These are phyloP conservation scores for Cladobotryum mycophilum DNA, from an alignment of 2,329 filamentous ascomycete species.

Conservation along the genomic window DNA sequence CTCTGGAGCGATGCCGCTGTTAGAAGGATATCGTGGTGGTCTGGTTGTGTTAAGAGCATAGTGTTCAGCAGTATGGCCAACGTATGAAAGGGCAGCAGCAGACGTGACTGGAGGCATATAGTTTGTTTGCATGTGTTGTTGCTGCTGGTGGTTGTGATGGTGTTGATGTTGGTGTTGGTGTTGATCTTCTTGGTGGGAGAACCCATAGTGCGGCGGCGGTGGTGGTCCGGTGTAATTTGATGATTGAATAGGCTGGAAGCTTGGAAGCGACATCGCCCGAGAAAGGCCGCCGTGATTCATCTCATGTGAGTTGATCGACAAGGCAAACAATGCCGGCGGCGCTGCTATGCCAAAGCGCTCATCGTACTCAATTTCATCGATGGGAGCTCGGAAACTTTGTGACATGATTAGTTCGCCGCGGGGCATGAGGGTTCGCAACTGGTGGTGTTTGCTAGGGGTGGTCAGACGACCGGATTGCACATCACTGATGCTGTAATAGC, in stretches of 20 bases:
- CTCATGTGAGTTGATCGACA: conserved; percentile 12
- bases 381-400: conserved; percentile 60
- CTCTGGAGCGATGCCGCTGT: conserved; percentile 15
- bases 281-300: conserved; percentile 16
- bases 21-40: conserved; percentile 13
- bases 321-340: conserved; percentile 11
- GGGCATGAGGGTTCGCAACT: conserved; percentile 39
- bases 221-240: background rate
- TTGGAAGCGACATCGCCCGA: conserved; percentile 21
- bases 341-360: conserved; percentile 8
- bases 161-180: background rate
- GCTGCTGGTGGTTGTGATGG: background rate
- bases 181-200: background rate
- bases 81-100: conserved; percentile 3
- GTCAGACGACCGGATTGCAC: conserved; percentile 56
- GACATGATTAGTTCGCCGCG: conserved; percentile 52
- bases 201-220: background rate
- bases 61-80: conserved; percentile 12
- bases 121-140: background rate
- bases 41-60: conserved; percentile 17
- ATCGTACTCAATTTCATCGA: conserved; percentile 50
- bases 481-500: conserved; percentile 80
- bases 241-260: conserved; percentile 14
- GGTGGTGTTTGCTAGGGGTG: conserved; percentile 47
- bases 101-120: background rate